These are phyloP conservation scores for Nakazawaea ishiwadae DNA, from an alignment of 805 yeast genomes.

Conservation along the genomic window DNA sequence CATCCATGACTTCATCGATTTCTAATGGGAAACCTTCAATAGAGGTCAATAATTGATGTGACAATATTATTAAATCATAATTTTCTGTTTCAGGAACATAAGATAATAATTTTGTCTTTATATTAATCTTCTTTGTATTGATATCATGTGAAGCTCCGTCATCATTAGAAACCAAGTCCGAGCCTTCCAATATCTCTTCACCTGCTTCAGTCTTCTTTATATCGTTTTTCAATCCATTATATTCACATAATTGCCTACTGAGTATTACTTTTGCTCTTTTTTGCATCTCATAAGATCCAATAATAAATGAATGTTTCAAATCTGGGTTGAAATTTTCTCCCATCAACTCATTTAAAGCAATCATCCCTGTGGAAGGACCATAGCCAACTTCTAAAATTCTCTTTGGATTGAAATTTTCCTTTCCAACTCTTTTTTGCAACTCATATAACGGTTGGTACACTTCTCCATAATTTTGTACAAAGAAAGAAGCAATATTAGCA, in stretches of 20 bases:
- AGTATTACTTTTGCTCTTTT: conserved; percentile 73
- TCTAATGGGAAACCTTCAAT: conserved; percentile 62
- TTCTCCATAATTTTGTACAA: conserved; percentile 77
- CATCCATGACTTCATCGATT: conserved; percentile 63
- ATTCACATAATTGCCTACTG: conserved; percentile 61
- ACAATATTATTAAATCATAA: conserved; percentile 80
- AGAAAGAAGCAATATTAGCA: conserved; percentile 74
- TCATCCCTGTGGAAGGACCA: conserved; percentile 91
- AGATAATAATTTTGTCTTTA: conserved; percentile 52
- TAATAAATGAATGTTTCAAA: conserved; percentile 64
- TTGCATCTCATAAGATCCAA: conserved; percentile 70
- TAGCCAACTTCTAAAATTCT: conserved; percentile 73
- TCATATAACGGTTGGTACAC: conserved; percentile 63
- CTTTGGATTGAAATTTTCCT: conserved; percentile 53
- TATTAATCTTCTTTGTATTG: conserved; percentile 48
- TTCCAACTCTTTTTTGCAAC: conserved; percentile 53
- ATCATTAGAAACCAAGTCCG: conserved; percentile 12
- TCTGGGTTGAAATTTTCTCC: conserved; percentile 58
- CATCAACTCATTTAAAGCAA: conserved; percentile 82
- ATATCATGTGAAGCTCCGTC: conserved; percentile 27
- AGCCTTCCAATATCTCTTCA: conserved; percentile 16
- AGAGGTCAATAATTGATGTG: conserved; percentile 67
- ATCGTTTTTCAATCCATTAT: conserved; percentile 20
- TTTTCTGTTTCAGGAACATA: conserved; percentile 44
- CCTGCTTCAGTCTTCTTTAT: conserved; percentile 21